Percentiles rank a stretch among this genome's conserved stretches.
Conservation (phyloP, 106 monocot genomes). For the Apostasia ramifera region DNA sequence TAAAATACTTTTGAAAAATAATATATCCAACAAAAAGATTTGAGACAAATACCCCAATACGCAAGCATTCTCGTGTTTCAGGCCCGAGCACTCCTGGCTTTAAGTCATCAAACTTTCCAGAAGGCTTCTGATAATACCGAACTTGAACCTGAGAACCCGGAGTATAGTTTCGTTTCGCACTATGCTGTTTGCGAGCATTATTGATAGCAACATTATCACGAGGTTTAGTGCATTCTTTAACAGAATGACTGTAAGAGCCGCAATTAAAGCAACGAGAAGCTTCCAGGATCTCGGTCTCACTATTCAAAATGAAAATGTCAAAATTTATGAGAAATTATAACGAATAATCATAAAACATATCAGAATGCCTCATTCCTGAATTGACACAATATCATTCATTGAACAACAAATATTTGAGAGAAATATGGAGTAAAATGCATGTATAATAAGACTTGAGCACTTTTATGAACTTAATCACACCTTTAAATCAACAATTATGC, state of each 20-base stretch:
- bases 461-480: too few relatives aligned
- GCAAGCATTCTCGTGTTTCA: slow-evolving; percentile 82
- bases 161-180: slow-evolving; percentile 35
- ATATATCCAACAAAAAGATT: not conserved
- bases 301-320: slow-evolving; percentile 2
- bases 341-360: too few relatives aligned
- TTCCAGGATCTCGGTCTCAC: slow-evolving; percentile 32
- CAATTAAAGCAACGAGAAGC: slow-evolving; percentile 94
- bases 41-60: slow-evolving; percentile 62
- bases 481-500: too few relatives aligned
- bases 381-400: too few relatives aligned
- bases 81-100: slow-evolving; percentile 73
- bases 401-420: too few relatives aligned
- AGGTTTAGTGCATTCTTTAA: slow-evolving; percentile 84
- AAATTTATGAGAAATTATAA: too few relatives aligned
- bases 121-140: slow-evolving; percentile 68
- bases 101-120: slow-evolving; percentile 79
- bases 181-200: slow-evolving; percentile 75
- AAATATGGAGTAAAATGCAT: too few relatives aligned
- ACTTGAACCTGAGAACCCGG: slow-evolving; percentile 35
- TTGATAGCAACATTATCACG: slow-evolving; percentile 70
- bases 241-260: slow-evolving; percentile 81
- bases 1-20: too few relatives aligned
- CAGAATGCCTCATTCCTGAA: too few relatives aligned
- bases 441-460: too few relatives aligned